Conservation (phyloP, 192 early-diverging fungal genomes). For the Geranomyces variabilis region DNA sequence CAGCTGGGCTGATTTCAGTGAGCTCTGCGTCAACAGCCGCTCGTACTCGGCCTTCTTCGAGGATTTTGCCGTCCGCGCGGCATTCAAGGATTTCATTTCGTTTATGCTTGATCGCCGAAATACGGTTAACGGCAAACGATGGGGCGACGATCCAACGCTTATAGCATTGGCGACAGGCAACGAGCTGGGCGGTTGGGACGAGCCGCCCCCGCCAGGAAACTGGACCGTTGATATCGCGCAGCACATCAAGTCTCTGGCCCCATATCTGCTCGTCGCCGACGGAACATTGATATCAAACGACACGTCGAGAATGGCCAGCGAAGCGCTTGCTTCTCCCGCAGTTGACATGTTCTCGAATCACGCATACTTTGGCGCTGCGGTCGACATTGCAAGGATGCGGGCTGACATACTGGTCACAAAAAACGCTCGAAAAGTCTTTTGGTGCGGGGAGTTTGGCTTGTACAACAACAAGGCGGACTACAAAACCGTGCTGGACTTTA, state of each 20-base stretch:
- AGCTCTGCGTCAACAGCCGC: constrained; percentile 6
- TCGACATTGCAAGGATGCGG: background rate
- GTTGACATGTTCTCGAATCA: constrained; percentile 19
- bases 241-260: constrained; percentile 15
- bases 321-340: constrained; percentile 8
- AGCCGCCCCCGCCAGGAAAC: constrained; percentile 23
- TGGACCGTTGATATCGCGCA: constrained; percentile 39
- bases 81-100: constrained; percentile 31
- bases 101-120: constrained; percentile 38
- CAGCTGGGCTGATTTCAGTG: constrained; percentile 16
- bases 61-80: background rate
- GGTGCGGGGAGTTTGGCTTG: constrained; percentile 40
- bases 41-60: constrained; percentile 16
- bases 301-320: constrained; percentile 29
- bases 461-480: background rate
- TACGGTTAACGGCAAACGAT: constrained; percentile 29
- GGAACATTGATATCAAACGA: constrained; percentile 24
- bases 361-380: background rate
- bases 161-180: constrained; percentile 45
- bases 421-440: constrained; percentile 22
- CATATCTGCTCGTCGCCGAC: constrained; percentile 39
- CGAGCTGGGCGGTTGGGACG: constrained; percentile 41
- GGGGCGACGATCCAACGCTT: constrained; percentile 40
- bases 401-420: background rate
- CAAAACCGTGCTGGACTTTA: constrained; percentile 5